phyloP scores from a whole-genome alignment of 1,284 basidiomycete species.

The Ustilago tritici region DNA sequence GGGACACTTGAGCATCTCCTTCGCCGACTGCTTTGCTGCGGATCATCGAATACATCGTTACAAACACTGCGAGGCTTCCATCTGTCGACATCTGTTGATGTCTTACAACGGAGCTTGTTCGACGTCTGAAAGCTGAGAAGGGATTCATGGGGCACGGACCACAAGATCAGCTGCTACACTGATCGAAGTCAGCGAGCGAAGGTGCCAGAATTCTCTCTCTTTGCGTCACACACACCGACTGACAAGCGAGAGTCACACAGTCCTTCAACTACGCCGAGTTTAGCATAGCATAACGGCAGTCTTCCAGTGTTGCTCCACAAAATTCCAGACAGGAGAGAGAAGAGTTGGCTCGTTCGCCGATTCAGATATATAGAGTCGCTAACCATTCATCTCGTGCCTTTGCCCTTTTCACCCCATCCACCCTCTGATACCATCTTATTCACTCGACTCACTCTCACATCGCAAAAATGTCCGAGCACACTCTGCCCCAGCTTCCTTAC shows the following conservation, averaged over 20 bases:
- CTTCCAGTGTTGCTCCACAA: not conserved
- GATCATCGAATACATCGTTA: too few relatives aligned
- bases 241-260: conserved; percentile 8
- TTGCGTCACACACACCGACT: not conserved
- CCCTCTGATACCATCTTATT: not conserved
- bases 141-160: conserved; percentile 20
- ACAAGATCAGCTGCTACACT: not conserved
- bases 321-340: not conserved
- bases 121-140: too few relatives aligned
- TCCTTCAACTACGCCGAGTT: conserved; percentile 5
- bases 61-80: too few relatives aligned
- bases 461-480: conserved; percentile 72
- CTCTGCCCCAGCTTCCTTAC: conserved; percentile 89
- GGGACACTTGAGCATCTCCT: too few relatives aligned
- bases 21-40: too few relatives aligned
- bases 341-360: conserved; percentile 32
- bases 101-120: too few relatives aligned
- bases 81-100: too few relatives aligned
- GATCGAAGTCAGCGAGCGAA: conserved; percentile 27
- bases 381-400: not conserved
- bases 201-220: conserved; percentile 16
- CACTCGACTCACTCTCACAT: not conserved
- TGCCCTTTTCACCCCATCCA: not conserved
- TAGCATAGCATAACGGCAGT: not conserved
- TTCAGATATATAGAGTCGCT: conserved; percentile 22